Conservation (phyloP, 1,284 basidiomycete species). For the Waitea zeae region DNA sequence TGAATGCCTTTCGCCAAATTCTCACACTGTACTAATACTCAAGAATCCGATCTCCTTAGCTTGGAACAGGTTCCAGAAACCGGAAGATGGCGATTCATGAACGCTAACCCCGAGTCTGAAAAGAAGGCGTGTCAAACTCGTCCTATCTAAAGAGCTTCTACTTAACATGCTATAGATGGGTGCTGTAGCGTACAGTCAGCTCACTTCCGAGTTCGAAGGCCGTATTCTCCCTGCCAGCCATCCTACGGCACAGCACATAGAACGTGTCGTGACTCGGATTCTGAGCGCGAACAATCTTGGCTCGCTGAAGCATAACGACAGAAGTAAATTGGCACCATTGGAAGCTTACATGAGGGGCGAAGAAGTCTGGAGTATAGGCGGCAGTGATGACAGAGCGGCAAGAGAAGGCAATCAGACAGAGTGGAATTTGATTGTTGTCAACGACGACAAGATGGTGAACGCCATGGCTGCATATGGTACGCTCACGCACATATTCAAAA, state of each 20-base stretch:
- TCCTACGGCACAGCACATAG: slow-evolving; percentile 47
- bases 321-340: neutral
- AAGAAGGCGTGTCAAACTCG: slow-evolving; percentile 18
- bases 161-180: slow-evolving; percentile 21
- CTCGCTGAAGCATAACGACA: slow-evolving; percentile 21
- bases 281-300: slow-evolving; percentile 62
- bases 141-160: neutral
- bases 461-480: slow-evolving; percentile 66
- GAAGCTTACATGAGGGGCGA: slow-evolving; percentile 2
- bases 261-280: slow-evolving; percentile 55
- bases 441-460: slow-evolving; percentile 60
- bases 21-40: too few relatives aligned
- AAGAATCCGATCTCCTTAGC: too few relatives aligned
- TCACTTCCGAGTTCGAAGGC: slow-evolving; percentile 35
- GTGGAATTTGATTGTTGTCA: slow-evolving; percentile 72
- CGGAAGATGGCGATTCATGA: slow-evolving; percentile 76
- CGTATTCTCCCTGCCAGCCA: slow-evolving; percentile 56
- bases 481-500: neutral
- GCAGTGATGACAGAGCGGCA: neutral
- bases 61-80: slow-evolving; percentile 72
- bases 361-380: slow-evolving; percentile 11
- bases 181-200: slow-evolving; percentile 28
- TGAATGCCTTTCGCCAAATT: too few relatives aligned
- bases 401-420: slow-evolving; percentile 20
- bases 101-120: slow-evolving; percentile 45